Percentiles rank a stretch among this genome's conserved stretches.
Conservation (phyloP, 2,329 filamentous ascomycete species). For the Penicillium sp. region DNA sequence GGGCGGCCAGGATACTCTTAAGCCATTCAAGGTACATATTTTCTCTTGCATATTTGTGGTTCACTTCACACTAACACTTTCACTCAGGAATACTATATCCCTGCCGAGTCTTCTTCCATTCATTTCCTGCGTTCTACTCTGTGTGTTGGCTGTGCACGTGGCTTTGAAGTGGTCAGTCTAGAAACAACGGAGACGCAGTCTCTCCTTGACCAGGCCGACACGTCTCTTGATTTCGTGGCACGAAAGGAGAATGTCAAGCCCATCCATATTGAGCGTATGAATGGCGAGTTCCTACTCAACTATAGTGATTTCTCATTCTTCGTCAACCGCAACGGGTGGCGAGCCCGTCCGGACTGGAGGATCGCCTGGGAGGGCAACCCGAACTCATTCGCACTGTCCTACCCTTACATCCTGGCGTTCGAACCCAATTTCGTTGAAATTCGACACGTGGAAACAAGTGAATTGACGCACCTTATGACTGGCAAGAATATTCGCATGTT, state of each 20-base stretch:
- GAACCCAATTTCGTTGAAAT: conserved; percentile 98
- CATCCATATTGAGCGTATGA: conserved; percentile 95
- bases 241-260: conserved; percentile 90
- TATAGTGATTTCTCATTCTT: conserved; percentile 99
- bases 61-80: conserved; percentile 12
- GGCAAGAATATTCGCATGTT: conserved; percentile 97
- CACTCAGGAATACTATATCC: conserved; percentile 86
- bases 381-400: conserved; percentile 87
- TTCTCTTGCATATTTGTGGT: background rate
- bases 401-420: conserved; percentile 95
- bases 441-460: conserved; percentile 88
- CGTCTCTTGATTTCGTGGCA: conserved; percentile 93
- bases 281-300: conserved; percentile 94
- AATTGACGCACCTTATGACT: conserved; percentile 88
- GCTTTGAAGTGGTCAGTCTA: conserved; percentile 94
- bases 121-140: conserved; percentile 97
- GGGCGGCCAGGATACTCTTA: conserved; percentile 87
- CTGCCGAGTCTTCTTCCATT: conserved; percentile 95
- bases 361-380: conserved; percentile 97
- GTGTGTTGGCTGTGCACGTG: conserved; percentile 90
- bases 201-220: conserved; percentile 94
- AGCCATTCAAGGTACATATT: conserved; percentile 73
- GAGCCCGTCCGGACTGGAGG: conserved; percentile 91
- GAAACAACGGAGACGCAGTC: conserved; percentile 98
- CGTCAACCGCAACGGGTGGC: conserved; percentile 97